Conservation (phyloP, 176 grass and related monocot species). For the Oryza nivara region DNA sequence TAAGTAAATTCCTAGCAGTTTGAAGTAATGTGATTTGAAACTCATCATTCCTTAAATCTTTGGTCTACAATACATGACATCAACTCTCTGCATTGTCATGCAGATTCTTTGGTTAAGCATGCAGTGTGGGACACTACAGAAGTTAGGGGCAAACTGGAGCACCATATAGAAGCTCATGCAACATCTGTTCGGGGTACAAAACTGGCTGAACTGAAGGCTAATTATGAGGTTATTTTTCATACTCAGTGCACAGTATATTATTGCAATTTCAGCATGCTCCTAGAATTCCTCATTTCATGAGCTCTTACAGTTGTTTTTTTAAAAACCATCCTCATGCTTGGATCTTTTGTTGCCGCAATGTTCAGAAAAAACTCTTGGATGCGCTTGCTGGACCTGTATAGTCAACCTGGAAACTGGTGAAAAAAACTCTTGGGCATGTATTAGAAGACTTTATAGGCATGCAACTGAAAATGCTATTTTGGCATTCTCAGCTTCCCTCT, state of each 20-base stretch:
- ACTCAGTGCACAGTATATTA: background rate
- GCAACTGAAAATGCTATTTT: slow-evolving; percentile 58
- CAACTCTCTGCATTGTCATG: slow-evolving; percentile 10
- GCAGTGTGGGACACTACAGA: slow-evolving; percentile 65
- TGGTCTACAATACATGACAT: background rate
- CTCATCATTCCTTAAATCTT: background rate
- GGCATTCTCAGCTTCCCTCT: slow-evolving; percentile 60
- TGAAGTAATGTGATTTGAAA: background rate
- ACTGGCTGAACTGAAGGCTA: slow-evolving; percentile 68
- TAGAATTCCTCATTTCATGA: background rate
- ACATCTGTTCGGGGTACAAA: slow-evolving; percentile 49
- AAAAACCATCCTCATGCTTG: slow-evolving; percentile 11
- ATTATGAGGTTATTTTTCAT: slow-evolving; percentile 62
- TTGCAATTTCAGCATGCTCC: background rate
- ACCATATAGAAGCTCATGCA: slow-evolving; percentile 62
- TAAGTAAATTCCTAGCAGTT: background rate
- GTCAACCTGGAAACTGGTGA: slow-evolving; percentile 64
- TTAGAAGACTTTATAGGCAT: slow-evolving; percentile 65
- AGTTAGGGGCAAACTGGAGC: slow-evolving; percentile 62
- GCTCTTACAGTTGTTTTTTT: background rate
- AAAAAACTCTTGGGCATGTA: slow-evolving; percentile 64
- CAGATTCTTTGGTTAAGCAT: slow-evolving; percentile 66
- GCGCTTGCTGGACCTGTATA: slow-evolving; percentile 71
- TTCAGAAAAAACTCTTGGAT: slow-evolving; percentile 66
- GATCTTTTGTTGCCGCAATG: slow-evolving; percentile 23